These are phyloP conservation scores for Elymus sibiricus DNA, from an alignment of 176 grass and related monocot species.

Conservation along the genomic window DNA sequence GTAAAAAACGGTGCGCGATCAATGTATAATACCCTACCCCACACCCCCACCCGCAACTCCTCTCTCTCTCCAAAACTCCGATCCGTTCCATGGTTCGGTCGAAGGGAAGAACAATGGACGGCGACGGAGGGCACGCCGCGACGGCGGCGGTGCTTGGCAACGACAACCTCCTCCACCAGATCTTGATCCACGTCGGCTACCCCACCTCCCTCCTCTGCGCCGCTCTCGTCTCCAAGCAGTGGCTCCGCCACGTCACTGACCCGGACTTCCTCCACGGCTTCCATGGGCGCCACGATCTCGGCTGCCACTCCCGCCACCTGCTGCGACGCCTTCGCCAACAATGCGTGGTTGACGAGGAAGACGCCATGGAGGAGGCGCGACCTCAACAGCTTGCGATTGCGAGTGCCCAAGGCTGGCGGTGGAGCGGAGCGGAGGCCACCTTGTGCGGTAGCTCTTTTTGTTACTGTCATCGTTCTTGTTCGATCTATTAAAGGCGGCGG, in stretches of 20 bases:
- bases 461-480: background rate
- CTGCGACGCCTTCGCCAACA: background rate
- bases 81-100: background rate
- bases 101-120: background rate
- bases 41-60: too few relatives aligned
- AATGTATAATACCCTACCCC: too few relatives aligned
- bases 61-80: too few relatives aligned
- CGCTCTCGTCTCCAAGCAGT: background rate
- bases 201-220: background rate
- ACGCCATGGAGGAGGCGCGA: background rate
- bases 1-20: too few relatives aligned
- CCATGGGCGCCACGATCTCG: background rate
- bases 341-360: background rate
- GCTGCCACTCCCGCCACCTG: background rate
- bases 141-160: background rate
- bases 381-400: background rate
- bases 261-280: background rate
- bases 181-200: background rate
- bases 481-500: background rate
- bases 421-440: background rate
- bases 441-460: background rate
- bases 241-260: background rate
- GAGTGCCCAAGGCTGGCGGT: background rate
- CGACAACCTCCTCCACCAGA: constrained; percentile 1
- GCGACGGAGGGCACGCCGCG: background rate